Evolutionary conservation across 768 basidiomycete species (phyloP).

Genomic region (Termitomyces sp.): DNA sequence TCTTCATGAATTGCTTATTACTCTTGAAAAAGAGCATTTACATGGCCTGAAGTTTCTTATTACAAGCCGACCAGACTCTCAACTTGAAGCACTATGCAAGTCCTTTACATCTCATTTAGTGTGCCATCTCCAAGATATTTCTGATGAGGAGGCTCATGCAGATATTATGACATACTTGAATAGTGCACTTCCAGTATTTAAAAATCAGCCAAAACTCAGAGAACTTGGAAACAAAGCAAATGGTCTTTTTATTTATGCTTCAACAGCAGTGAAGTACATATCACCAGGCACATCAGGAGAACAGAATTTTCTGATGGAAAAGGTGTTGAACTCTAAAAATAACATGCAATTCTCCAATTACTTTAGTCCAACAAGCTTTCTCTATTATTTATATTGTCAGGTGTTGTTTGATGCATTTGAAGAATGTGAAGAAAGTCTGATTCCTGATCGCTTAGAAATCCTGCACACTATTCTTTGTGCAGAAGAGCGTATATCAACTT

Average conservation of each 20-base stretch:
- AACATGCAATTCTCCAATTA: background rate
- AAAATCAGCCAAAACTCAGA: too few relatives aligned
- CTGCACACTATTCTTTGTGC: too few relatives aligned
- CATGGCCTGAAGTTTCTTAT: too few relatives aligned
- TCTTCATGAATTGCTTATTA: too few relatives aligned
- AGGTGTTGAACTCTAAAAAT: background rate
- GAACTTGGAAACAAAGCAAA: background rate
- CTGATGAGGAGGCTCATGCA: background rate
- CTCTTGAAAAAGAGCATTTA: too few relatives aligned
- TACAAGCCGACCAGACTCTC: conserved; percentile 13
- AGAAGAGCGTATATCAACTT: too few relatives aligned
- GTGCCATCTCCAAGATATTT: conserved; percentile 4
- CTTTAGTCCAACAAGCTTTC: background rate
- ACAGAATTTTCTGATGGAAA: background rate
- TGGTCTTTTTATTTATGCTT: background rate
- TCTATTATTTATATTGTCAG: background rate
- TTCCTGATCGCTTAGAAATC: too few relatives aligned
- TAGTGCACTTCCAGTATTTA: background rate
- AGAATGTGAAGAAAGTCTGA: background rate
- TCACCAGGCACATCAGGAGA: background rate
- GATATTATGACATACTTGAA: background rate
- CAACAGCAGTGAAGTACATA: background rate
- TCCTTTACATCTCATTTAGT: conserved; percentile 14
- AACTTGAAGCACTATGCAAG: conserved; percentile 11
- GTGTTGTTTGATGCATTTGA: background rate